These are phyloP conservation scores for Dryas alaskensis DNA, from an alignment of 306 rosid species.

Conservation along the genomic window DNA sequence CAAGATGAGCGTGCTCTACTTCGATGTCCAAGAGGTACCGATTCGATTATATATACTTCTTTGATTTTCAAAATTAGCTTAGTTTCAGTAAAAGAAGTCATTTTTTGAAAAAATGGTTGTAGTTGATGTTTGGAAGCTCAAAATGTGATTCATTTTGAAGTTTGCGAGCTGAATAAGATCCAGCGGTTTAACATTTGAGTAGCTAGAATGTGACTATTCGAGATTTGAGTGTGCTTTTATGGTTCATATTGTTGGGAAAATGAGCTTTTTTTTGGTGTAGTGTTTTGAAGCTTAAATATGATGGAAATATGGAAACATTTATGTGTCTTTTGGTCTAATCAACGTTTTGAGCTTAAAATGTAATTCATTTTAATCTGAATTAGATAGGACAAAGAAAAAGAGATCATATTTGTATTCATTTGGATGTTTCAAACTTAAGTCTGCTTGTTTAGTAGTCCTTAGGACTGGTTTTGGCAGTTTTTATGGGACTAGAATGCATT, in stretches of 20 bases:
- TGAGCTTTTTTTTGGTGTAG: background rate
- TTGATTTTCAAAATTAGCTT: background rate
- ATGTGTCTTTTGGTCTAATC: background rate
- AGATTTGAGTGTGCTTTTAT: background rate
- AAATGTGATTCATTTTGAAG: background rate
- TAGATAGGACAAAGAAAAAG: background rate
- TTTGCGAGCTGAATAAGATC: background rate
- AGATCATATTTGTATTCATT: background rate
- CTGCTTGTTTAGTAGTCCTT: background rate
- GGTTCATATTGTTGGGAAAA: background rate
- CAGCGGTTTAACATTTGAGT: background rate
- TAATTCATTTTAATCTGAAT: background rate
- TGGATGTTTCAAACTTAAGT: background rate
- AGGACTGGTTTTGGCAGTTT: background rate
- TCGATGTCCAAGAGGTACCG: constrained; percentile 65
- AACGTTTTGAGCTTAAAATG: background rate
- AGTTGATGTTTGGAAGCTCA: background rate
- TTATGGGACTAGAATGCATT: background rate
- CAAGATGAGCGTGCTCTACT: constrained; percentile 90
- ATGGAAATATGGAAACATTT: constrained; percentile 12
- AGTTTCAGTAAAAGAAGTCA: background rate
- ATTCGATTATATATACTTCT: background rate
- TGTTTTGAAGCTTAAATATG: background rate
- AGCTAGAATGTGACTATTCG: background rate
- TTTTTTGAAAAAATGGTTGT: background rate